Evolutionary conservation across 1,284 basidiomycete species (phyloP).

Genomic region (Phellinidium pouzarii): DNA sequence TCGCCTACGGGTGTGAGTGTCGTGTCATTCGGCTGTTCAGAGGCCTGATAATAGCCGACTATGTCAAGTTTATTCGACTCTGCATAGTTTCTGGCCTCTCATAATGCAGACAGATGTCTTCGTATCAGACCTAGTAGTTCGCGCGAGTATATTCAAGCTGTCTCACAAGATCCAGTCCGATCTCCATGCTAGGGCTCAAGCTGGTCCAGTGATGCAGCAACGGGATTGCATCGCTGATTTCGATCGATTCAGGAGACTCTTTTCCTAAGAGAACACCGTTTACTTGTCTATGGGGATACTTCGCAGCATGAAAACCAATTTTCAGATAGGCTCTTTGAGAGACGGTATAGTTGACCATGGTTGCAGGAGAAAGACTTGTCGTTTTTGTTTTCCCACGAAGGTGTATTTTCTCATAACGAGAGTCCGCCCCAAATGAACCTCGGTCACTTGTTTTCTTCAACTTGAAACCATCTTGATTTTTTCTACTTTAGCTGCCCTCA

Average conservation of each 20-base stretch:
- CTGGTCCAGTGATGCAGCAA: conserved; percentile 75
- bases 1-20: conserved; percentile 59
- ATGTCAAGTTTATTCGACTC: conserved; percentile 40
- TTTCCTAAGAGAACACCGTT: conserved; percentile 63
- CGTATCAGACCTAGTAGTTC: conserved; percentile 4
- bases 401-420: too few species aligned
- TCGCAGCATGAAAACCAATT: conserved; percentile 64
- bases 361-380: neutral
- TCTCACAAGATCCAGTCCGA: conserved; percentile 64
- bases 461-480: too few species aligned
- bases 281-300: conserved; percentile 61
- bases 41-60: conserved; percentile 71
- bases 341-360: conserved; percentile 38
- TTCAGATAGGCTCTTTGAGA: conserved; percentile 56
- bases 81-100: conserved; percentile 51
- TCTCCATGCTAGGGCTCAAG: conserved; percentile 74
- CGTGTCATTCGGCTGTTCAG: conserved; percentile 50
- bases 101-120: neutral
- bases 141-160: conserved; percentile 1
- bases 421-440: too few species aligned
- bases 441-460: too few species aligned
- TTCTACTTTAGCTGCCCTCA: neutral
- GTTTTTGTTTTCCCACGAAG: neutral
- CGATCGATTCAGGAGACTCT: conserved; percentile 30
- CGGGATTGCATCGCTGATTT: conserved; percentile 60